Evolutionary conservation across 2,329 filamentous ascomycete species (phyloP).

Genomic region (Ophioceras dolichostomum): DNA sequence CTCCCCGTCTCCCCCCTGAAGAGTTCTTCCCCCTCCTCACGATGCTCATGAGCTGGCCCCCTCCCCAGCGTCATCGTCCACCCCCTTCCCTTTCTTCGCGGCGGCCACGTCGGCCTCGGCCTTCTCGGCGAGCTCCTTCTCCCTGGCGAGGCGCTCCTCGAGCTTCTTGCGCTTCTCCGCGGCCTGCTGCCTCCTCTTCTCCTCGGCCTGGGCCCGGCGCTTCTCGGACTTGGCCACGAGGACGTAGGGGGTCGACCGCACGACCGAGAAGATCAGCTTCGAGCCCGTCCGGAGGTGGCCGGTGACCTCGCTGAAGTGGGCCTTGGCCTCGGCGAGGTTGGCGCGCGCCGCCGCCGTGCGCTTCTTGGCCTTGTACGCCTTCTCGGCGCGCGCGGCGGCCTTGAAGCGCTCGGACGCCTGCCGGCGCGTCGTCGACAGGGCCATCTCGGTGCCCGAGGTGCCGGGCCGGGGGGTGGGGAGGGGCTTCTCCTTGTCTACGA

Average conservation of each 20-base stretch:
- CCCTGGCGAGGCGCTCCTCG: conserved; percentile 3
- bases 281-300: conserved; percentile 18
- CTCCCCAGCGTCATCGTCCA: neutral
- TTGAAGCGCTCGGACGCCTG: conserved; percentile 23
- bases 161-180: conserved; percentile 3
- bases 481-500: conserved; percentile 9
- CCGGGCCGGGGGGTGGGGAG: conserved; percentile 20
- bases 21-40: neutral
- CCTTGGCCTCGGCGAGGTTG: conserved; percentile 23
- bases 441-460: conserved; percentile 28
- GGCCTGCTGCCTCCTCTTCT: neutral
- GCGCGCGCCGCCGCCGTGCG: conserved; percentile 24
- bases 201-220: conserved; percentile 1
- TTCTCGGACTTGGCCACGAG: conserved; percentile 1
- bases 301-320: conserved; percentile 23
- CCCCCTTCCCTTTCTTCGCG: neutral
- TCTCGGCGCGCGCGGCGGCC: conserved; percentile 26
- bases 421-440: conserved; percentile 24
- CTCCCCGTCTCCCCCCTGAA: too few relatives aligned
- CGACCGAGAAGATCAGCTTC: conserved; percentile 1
- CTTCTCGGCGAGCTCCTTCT: conserved; percentile 1
- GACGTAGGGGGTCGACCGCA: conserved; percentile 1
- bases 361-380: conserved; percentile 26
- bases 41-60: neutral
- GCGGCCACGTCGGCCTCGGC: neutral